phyloP scores from a whole-genome alignment of 2,329 filamentous ascomycete species.

The Monosporascus sp. region DNA sequence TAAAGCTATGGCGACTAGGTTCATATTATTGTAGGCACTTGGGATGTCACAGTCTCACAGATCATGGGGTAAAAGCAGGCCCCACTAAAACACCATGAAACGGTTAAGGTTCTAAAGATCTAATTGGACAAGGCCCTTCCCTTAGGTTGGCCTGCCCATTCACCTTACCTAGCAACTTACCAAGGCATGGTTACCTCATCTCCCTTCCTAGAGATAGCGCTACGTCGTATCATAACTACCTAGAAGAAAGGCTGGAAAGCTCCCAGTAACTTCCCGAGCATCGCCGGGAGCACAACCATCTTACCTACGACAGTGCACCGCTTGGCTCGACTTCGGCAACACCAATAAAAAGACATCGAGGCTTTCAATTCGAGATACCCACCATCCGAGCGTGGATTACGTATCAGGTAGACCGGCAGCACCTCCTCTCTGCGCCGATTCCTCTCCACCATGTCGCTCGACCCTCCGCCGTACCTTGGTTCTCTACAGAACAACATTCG shows the following conservation, averaged over 20 bases:
- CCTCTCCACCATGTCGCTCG: constrained; percentile 68
- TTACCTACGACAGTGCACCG: not conserved
- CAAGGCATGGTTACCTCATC: not conserved
- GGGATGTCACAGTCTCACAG: no score
- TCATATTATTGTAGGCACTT: no score
- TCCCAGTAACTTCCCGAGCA: not conserved
- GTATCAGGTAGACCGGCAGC: constrained; percentile 3
- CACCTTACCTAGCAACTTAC: no score
- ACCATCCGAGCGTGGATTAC: not conserved
- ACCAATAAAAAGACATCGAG: not conserved
- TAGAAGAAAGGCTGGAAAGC: no score
- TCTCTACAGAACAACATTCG: constrained; percentile 97
- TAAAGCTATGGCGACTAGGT: no score
- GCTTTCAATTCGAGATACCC: not conserved
- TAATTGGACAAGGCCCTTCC: no score
- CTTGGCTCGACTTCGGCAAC: not conserved
- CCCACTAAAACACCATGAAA: no score
- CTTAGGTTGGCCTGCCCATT: no score
- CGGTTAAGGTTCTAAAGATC: no score
- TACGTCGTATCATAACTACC: no score
- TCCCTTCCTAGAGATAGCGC: not conserved
- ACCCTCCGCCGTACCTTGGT: constrained; percentile 78
- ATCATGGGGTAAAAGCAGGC: no score
- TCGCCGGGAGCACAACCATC: not conserved
- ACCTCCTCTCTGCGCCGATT: constrained; percentile 15